phyloP scores from a whole-genome alignment of 1,284 basidiomycete genomes.

The Sporisorium iseilematis-ciliati region DNA sequence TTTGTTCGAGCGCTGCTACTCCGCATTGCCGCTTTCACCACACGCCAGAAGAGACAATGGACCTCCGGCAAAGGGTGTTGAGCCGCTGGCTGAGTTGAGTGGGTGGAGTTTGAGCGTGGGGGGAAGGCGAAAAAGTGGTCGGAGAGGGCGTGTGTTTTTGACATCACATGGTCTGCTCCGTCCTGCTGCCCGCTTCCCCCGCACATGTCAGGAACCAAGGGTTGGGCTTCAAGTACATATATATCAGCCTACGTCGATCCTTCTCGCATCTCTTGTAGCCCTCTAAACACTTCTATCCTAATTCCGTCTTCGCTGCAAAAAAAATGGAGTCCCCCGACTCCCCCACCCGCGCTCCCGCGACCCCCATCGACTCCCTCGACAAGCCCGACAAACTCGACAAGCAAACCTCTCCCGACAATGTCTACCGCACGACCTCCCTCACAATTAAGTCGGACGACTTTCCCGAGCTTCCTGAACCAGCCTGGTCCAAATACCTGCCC shows the following conservation, averaged over 20 bases:
- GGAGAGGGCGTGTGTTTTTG: too few species aligned
- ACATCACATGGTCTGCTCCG: too few species aligned
- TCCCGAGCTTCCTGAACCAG: conserved; percentile 25
- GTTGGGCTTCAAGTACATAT: neutral
- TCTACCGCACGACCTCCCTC: conserved; percentile 16
- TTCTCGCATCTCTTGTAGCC: neutral
- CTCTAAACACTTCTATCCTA: neutral
- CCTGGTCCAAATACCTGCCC: conserved; percentile 32
- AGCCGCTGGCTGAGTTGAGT: too few species aligned
- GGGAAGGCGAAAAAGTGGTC: too few species aligned
- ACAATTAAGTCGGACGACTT: conserved; percentile 19
- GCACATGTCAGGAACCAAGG: too few species aligned
- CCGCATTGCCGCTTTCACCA: too few species aligned
- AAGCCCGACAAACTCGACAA: conserved; percentile 19
- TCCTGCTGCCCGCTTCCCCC: too few species aligned
- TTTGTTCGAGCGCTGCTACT: too few species aligned
- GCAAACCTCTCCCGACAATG: conserved; percentile 1
- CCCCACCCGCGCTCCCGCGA: conserved; percentile 17
- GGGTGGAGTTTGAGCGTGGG: too few species aligned
- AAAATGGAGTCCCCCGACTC: conserved; percentile 33
- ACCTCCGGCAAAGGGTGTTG: too few species aligned
- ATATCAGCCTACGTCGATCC: neutral
- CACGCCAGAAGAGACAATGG: too few species aligned
- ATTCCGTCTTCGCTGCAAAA: neutral
- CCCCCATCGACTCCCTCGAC: conserved; percentile 8